Percentiles rank a stretch among this genome's conserved stretches.
Evolutionary conservation across 176 grass and related monocot species (phyloP).

Genomic region (Aegilops umbellulata): DNA sequence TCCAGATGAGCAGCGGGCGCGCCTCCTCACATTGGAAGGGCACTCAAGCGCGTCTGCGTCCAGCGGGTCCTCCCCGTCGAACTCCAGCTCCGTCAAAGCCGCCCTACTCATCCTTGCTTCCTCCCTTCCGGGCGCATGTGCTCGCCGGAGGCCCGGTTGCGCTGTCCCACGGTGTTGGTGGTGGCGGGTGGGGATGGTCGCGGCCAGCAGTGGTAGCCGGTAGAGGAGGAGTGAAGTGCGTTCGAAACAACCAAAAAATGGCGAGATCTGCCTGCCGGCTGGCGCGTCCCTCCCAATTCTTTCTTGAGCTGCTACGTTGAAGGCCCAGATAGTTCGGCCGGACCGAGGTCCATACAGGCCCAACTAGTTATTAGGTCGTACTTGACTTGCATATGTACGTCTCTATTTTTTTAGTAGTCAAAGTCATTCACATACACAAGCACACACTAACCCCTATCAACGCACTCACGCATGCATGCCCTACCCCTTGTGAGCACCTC

Average conservation of each 20-base stretch:
- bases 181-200: neutral
- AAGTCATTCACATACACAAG: no score
- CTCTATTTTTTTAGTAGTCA: no score
- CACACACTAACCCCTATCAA: no score
- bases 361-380: no score
- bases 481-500: no score
- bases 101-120: conserved; percentile 67
- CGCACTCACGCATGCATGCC: no score
- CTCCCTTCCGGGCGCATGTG: neutral
- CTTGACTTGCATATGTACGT: no score
- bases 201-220: conserved; percentile 13
- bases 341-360: no score
- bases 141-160: neutral
- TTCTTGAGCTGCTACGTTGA: no score
- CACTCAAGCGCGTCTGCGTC: conserved; percentile 96
- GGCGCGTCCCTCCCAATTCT: no score
- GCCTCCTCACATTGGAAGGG: conserved; percentile 97
- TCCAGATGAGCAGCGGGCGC: conserved; percentile 84
- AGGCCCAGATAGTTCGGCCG: no score
- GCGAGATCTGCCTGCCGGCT: neutral
- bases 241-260: conserved; percentile 29
- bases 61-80: conserved; percentile 78
- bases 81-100: conserved; percentile 73
- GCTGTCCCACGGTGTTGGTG: no score
- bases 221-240: neutral